Evolutionary conservation across 1,284 basidiomycete species (phyloP).

Genomic region (Pseudozyma thailandica): DNA sequence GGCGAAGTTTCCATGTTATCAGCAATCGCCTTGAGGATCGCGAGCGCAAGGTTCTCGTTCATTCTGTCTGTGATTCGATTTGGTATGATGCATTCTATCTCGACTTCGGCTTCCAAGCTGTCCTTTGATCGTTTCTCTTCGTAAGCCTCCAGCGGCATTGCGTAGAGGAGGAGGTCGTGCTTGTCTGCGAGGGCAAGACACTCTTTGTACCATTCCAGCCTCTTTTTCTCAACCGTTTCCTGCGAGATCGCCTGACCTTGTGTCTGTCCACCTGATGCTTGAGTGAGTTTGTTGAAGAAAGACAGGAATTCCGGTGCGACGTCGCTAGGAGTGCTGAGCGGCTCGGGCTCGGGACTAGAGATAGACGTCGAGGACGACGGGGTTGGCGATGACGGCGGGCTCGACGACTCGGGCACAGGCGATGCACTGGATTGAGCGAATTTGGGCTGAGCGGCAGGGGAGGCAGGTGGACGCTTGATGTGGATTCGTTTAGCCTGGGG

Average conservation of each 20-base stretch:
- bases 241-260: no score
- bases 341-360: background rate
- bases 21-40: background rate
- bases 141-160: constrained; percentile 12
- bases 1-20: background rate
- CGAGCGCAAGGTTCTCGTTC: background rate
- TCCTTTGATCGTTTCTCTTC: constrained; percentile 1
- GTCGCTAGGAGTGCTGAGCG: background rate
- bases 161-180: constrained; percentile 18
- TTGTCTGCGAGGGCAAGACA: constrained; percentile 17
- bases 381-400: background rate
- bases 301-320: background rate
- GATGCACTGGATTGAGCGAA: background rate
- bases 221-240: no score
- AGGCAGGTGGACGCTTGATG: constrained; percentile 10
- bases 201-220: constrained; percentile 7
- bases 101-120: background rate
- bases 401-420: background rate
- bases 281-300: background rate
- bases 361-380: background rate
- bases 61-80: background rate
- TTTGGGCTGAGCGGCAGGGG: background rate
- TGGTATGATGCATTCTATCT: background rate
- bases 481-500: constrained; percentile 1
- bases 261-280: background rate